Evolutionary conservation across 805 yeast species (phyloP).

Genomic region (Candida oleophila): DNA sequence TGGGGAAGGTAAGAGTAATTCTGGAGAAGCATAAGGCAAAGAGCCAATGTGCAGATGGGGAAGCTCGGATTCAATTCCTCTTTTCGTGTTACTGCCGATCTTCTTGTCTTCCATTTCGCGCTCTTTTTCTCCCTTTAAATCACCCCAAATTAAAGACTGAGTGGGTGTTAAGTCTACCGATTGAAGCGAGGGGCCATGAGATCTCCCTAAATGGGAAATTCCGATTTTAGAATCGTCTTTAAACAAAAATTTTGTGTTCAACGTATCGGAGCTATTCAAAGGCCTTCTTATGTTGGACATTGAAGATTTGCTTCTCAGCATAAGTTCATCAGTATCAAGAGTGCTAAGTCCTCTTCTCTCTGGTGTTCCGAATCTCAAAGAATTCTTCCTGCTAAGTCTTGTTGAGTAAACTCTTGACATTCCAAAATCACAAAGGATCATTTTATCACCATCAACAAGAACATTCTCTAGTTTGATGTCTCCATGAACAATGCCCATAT

Average conservation of each 20-base stretch:
- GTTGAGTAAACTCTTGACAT: slow-evolving; percentile 51
- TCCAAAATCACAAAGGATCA: slow-evolving; percentile 86
- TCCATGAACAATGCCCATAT: slow-evolving; percentile 68
- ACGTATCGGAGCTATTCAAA: slow-evolving; percentile 31
- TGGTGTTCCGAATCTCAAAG: slow-evolving; percentile 8
- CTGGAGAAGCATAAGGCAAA: slow-evolving; percentile 91
- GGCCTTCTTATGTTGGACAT: slow-evolving; percentile 33
- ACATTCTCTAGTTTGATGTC: slow-evolving; percentile 84
- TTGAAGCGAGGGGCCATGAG: slow-evolving; percentile 35
- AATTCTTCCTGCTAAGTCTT: slow-evolving; percentile 24
- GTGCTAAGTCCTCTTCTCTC: not conserved
- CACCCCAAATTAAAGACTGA: slow-evolving; percentile 13
- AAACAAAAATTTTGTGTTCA: slow-evolving; percentile 16
- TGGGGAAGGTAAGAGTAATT: slow-evolving; percentile 63
- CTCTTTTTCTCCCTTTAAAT: slow-evolving; percentile 2
- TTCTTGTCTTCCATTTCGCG: too few species aligned
- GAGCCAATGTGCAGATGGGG: slow-evolving; percentile 83
- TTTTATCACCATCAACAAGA: slow-evolving; percentile 47
- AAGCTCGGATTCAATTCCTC: slow-evolving; percentile 35
- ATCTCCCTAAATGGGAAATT: slow-evolving; percentile 20
- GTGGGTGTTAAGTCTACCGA: slow-evolving; percentile 30
- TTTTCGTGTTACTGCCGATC: not conserved
- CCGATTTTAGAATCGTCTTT: slow-evolving; percentile 36
- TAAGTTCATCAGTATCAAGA: slow-evolving; percentile 2
- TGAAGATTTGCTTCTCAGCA: slow-evolving; percentile 35